Evolutionary conservation across 1,139 yeast genomes (phyloP), one percentile per base, ranked within the genome.

Genomic region (Taphrina pruni): DNA sequence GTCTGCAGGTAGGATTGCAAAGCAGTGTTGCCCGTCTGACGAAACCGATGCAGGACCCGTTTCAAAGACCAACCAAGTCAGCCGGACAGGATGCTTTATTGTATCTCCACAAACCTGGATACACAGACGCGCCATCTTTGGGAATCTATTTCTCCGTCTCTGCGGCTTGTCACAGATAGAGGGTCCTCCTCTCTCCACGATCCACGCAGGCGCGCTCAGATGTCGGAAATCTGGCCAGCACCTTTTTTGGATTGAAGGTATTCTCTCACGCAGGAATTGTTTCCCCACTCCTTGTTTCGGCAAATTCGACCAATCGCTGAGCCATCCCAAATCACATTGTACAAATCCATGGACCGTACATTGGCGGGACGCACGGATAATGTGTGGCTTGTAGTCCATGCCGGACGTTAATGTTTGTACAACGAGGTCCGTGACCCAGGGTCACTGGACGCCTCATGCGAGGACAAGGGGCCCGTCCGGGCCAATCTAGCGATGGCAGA

Each of bases 241-340:
- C 32, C 32, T 4, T 26, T 26, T 26, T 26, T 26, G 32, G 32
- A 4, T 26, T 26, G 4, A 26, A 4, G 4, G 32, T 26, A 26
- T 26, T 26, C 32, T 26, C 32, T 26, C 32, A 26, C 32, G 32
- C 2, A 26, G 32, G 32, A 26, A 26, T 26, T 26, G 4, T 26
- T 26, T 4, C 4, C 32, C 32, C 32, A 26, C 32, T 1, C 4
- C 32, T 26, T 26, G 32, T 26, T 45, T 7, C 48, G 5, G 48
- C 17, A 7, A 45, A n/a, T 45, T n/a, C n/a, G 54, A n/a, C 54
- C 54, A 50, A 50, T 50, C 54, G 54, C 54, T 11, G 11, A 11
- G 36, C n/a, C 9, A 6, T 12, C 12, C 36, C n/a, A 21, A 35
- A 26, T n/a, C 54, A 21, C 54, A 50, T n/a, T 50, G 54, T 21